Base-by-base conservation (phyloP, 495 filamentous ascomycete genomes). In the Tricharina praecox region DNA sequence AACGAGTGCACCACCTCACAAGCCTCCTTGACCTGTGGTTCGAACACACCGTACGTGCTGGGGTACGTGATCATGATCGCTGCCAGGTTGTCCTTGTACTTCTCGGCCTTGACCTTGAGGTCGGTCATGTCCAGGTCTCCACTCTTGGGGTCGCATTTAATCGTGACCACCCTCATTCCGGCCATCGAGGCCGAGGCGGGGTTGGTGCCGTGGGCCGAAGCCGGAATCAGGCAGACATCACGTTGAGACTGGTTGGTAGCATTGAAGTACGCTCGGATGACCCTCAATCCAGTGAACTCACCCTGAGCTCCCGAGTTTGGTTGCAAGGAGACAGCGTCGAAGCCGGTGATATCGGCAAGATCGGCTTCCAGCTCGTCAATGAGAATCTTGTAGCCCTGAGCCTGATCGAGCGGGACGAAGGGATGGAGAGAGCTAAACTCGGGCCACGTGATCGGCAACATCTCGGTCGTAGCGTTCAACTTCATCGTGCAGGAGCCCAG, bases 401-500 rank as follows among this genome's bases (percentile, higher is more conserved):
- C 73, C 51, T 78, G 69, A 23, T 73, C 64, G 1, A 65, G 53
- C 1, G 81, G 80, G 18, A 75, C 74, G 56, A 85, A 85, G 2
- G 90, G 90, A 64, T 97, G 90, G 23, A 96, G 75, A 39, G 80
- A 76, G 37, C 84, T 74, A 64, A 93, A 88, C 56, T 86, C 79
- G 9, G 80, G 79, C 70, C 78, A 83, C 1, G 85, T 86, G 47
- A 95, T 69, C 16, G 90, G 82, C 8, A 83, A 73, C 83, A 92
- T 96, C 63, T 96, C 88, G 13, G 83, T 82, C 25, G 88, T 92
- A 48, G 82, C 85, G 60, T 97, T 97, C 35, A 97, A 78, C 71
- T 97, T 97, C 90, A 97, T 97, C 19, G 90, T 97, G 70, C 90
- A 97, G 15, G 92, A 96, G 23, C 90, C 90, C n/a, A 97, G 75